Conservation (phyloP, 2,329 filamentous ascomycete genomes). For the Emericellopsis atlantica region DNA sequence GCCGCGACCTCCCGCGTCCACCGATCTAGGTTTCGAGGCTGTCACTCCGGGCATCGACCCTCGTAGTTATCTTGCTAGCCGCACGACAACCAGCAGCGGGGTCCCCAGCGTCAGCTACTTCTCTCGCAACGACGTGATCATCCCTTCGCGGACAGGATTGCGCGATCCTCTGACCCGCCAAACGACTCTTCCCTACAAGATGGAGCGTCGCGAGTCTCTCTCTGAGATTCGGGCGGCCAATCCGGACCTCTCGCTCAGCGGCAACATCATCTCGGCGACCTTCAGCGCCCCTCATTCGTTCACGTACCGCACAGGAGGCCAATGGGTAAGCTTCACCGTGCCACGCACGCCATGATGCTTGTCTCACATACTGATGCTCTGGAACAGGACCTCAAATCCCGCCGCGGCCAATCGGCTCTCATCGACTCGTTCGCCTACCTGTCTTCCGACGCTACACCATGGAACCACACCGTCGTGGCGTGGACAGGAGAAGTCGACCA, state of each 20-base stretch:
- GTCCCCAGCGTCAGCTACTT: conserved; percentile 10
- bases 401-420: conserved; percentile 79
- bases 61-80: background rate
- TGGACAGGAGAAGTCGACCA: conserved; percentile 83
- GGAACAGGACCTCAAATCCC: conserved; percentile 56
- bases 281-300: conserved; percentile 51
- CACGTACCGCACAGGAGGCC: conserved; percentile 42
- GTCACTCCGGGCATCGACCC: conserved; percentile 12
- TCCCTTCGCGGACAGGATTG: background rate
- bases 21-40: conserved; percentile 10
- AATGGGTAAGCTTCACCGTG: conserved; percentile 41
- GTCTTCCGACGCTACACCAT: conserved; percentile 69
- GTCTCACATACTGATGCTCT: background rate
- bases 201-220: conserved; percentile 36
- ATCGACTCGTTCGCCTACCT: conserved; percentile 87
- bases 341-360: background rate
- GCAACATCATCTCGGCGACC: conserved; percentile 55
- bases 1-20: conserved; percentile 13
- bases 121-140: conserved; percentile 7
- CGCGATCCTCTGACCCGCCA: conserved; percentile 1
- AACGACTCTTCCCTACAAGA: conserved; percentile 12
- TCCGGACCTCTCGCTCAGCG: conserved; percentile 44
- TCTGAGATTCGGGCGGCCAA: conserved; percentile 42
- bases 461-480: conserved; percentile 86
- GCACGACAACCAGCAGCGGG: conserved; percentile 1